phyloP scores from a whole-genome alignment of 768 basidiomycete genomes.

The Tubosaeta sp. region DNA sequence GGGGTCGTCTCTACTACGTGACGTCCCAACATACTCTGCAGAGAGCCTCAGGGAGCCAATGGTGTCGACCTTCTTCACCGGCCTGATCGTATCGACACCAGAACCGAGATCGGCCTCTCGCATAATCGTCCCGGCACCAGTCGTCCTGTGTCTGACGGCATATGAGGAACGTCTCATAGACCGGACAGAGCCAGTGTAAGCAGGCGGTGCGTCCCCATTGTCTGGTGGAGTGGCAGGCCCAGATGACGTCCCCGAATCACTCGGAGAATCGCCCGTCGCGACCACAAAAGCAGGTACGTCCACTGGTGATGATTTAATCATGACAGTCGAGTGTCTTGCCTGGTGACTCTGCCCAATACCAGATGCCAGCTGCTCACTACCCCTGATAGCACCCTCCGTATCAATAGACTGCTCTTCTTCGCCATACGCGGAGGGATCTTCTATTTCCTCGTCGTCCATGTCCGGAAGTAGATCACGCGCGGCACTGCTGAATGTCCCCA shows the following conservation, averaged over 20 bases:
- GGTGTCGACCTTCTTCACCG: slow-evolving; percentile 88
- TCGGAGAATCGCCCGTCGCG: slow-evolving; percentile 33
- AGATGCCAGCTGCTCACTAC: slow-evolving; percentile 47
- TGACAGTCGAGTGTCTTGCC: slow-evolving; percentile 67
- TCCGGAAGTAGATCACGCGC: slow-evolving; percentile 63
- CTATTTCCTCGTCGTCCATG: slow-evolving; percentile 54
- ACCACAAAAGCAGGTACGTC: slow-evolving; percentile 40
- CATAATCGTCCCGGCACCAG: slow-evolving; percentile 68
- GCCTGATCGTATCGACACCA: slow-evolving; percentile 87
- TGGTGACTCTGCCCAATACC: slow-evolving; percentile 49
- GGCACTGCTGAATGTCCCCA: slow-evolving; percentile 76
- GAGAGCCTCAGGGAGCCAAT: slow-evolving; percentile 72
- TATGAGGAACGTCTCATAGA: slow-evolving; percentile 70
- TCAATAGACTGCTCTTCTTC: slow-evolving; percentile 54
- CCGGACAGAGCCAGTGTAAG: slow-evolving; percentile 66
- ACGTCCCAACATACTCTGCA: slow-evolving; percentile 74
- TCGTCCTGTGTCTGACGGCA: slow-evolving; percentile 61
- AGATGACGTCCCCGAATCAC: slow-evolving; percentile 39
- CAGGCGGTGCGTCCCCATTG: slow-evolving; percentile 59
- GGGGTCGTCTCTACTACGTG: slow-evolving; percentile 52
- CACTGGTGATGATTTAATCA: slow-evolving; percentile 48
- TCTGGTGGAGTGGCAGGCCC: slow-evolving; percentile 35
- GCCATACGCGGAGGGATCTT: slow-evolving; percentile 36
- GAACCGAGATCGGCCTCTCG: slow-evolving; percentile 81
- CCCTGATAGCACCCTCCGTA: slow-evolving; percentile 59